These are phyloP conservation scores for Colletotrichum sp. DNA, from an alignment of 2,329 filamentous ascomycete species.

Conservation along the genomic window DNA sequence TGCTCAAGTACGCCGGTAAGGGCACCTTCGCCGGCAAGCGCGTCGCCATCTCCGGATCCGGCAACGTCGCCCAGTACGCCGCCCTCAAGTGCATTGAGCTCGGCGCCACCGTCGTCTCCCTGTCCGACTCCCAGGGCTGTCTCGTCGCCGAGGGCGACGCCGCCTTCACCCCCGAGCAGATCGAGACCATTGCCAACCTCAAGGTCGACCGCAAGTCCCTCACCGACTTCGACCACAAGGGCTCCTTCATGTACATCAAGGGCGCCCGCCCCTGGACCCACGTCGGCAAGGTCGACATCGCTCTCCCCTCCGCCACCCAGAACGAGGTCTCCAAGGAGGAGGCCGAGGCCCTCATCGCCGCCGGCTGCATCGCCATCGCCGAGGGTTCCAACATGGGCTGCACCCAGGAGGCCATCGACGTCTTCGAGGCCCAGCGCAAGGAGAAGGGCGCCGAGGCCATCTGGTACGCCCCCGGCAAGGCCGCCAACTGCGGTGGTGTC, in stretches of 20 bases:
- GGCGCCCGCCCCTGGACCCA: conserved; percentile 92
- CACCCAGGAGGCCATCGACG: conserved; percentile 92
- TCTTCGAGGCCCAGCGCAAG: conserved; percentile 82
- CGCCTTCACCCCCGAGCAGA: conserved; percentile 79
- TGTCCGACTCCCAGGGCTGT: conserved; percentile 90
- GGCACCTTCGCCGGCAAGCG: conserved; percentile 90
- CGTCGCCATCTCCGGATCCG: conserved; percentile 94
- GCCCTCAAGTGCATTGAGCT: conserved; percentile 97
- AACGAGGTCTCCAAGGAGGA: conserved; percentile 96
- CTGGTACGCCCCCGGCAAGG: conserved; percentile 98
- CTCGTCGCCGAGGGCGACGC: conserved; percentile 76
- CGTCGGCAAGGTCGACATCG: conserved; percentile 88
- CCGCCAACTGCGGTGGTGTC: conserved; percentile 96
- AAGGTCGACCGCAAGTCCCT: conserved; percentile 89
- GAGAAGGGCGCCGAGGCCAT: conserved; percentile 73
- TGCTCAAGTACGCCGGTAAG: conserved; percentile 89
- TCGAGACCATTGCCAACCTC: conserved; percentile 79
- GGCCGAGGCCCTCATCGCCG: conserved; percentile 79
- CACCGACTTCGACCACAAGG: conserved; percentile 68
- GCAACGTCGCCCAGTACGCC: conserved; percentile 97
- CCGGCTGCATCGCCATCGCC: conserved; percentile 84
- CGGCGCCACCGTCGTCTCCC: conserved; percentile 87
- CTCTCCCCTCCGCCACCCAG: conserved; percentile 92
- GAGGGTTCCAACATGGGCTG: conserved; percentile 99
- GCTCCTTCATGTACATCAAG: conserved; percentile 83